Percentiles rank a stretch among this genome's conserved stretches.
These are phyloP conservation scores for Diaporthe citri DNA, from an alignment of 2,329 filamentous ascomycete species.

Conservation along the genomic window DNA sequence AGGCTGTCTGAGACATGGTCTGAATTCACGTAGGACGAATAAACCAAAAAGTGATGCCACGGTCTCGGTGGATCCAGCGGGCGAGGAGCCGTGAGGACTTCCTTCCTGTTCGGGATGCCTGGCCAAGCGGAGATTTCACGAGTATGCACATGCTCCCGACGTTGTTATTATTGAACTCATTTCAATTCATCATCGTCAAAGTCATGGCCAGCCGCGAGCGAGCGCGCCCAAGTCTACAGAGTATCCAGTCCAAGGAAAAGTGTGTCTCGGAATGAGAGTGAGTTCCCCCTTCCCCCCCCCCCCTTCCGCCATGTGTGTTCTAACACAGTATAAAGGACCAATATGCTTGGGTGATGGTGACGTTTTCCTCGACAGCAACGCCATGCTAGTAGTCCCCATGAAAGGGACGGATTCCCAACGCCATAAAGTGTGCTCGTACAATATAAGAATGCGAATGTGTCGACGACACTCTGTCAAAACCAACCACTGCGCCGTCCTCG, in stretches of 20 bases:
- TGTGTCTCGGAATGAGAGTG: conserved; percentile 13
- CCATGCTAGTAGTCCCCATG: not conserved
- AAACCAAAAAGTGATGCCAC: not conserved
- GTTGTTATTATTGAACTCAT: not conserved
- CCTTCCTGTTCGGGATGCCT: not conserved
- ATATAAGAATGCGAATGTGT: not conserved
- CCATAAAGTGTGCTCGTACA: not conserved
- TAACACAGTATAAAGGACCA: not conserved
- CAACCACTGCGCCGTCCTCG: not conserved
- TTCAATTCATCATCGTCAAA: not conserved
- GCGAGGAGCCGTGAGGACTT: not conserved
- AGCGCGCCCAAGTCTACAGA: conserved; percentile 17
- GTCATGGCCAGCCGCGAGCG: conserved; percentile 9
- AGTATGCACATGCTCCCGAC: not conserved
- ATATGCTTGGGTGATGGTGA: not conserved
- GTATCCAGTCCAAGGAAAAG: conserved; percentile 13
- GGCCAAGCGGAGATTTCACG: not conserved
- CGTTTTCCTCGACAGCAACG: not conserved
- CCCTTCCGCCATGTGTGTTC: not conserved
- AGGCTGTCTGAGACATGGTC: no score
- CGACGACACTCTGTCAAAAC: not conserved
- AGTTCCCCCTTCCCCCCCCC: no score
- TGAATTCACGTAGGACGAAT: no score
- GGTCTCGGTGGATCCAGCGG: no score
- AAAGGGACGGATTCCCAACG: not conserved